Evolutionary conservation across 176 grass and related monocot genomes (phyloP).

Genomic region (Oryza meridionalis): DNA sequence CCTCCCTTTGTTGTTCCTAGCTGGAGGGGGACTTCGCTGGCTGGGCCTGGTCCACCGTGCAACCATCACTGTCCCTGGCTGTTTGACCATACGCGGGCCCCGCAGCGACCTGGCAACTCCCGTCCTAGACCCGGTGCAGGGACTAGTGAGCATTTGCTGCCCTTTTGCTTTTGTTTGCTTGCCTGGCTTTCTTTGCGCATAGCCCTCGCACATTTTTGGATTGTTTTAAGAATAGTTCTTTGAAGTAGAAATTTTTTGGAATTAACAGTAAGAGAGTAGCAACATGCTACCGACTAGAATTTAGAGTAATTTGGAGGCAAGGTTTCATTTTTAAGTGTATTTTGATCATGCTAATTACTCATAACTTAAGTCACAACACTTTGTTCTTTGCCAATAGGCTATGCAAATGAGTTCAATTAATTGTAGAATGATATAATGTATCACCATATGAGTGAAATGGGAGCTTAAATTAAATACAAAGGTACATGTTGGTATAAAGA

Average conservation of each 20-base stretch:
- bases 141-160: background rate
- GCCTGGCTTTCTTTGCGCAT: constrained; percentile 11
- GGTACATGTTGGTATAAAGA: background rate
- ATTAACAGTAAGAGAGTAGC: background rate
- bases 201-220: background rate
- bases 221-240: background rate
- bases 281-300: too few relatives aligned
- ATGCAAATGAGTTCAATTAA: background rate
- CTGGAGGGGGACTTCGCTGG: constrained; percentile 23
- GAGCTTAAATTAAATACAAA: background rate
- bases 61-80: background rate
- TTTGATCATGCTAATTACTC: too few relatives aligned
- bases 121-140: constrained; percentile 28
- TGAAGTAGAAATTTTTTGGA: background rate
- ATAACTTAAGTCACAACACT: background rate
- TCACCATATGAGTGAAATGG: background rate
- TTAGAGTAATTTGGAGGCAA: too few relatives aligned
- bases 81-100: constrained; percentile 38
- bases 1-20: constrained; percentile 30
- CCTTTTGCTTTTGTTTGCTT: constrained; percentile 11
- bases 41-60: constrained; percentile 33
- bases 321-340: too few relatives aligned
- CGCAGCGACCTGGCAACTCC: constrained; percentile 12
- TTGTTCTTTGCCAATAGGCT: background rate
- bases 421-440: background rate